Evolutionary conservation across 805 yeast genomes (phyloP), one percentile per base, ranked within the genome.

Genomic region (Zygosaccharomyces siamensis): DNA sequence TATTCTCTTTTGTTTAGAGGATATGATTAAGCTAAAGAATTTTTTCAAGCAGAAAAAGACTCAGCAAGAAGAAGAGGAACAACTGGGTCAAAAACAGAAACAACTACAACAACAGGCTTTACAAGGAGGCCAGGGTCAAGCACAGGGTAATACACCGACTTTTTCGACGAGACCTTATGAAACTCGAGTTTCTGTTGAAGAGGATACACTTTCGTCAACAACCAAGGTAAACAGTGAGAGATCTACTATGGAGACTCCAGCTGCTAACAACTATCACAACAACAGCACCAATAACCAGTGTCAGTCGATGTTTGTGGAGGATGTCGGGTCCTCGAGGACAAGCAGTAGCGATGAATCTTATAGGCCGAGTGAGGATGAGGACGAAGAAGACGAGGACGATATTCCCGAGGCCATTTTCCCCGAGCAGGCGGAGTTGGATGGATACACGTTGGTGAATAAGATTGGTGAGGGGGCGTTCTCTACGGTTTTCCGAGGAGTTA

Each of bases 401-500:
- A 51, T 55, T 10, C 62, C 64, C 8, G 60, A 62, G 28, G 62
- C 55, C 16, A 56, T 32, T 10, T 66, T 69, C 37, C 59, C 58
- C 27, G 69, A 69, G 39, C 79, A 75, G 53, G 56, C 61, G 43
- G 66, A 61, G 32, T 46, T 66, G n/a, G 59, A 35, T 14, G 64
- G 57, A 3, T 79, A 76, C 56, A 64, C 63, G 45, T 58, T 79
- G 24, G 46, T 73, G 3, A 71, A 71, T 39, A 75, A 76, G 59
- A 76, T 86, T 53, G 95, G 95, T 7, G 93, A 86, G 64, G 95
- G 95, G 23, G 90, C 95, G 0, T 86, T 86, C 56, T 84, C 90
- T 3, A 76, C 79, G 27, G 95, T 86, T 14, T 83, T 80, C 66
- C 78, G 78, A 46, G 90, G 88, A 23, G 43, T 59, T n/a, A 72